Evolutionary conservation across 2,329 filamentous ascomycete species (phyloP).

Genomic region (Ploettnerulaceae sp.): DNA sequence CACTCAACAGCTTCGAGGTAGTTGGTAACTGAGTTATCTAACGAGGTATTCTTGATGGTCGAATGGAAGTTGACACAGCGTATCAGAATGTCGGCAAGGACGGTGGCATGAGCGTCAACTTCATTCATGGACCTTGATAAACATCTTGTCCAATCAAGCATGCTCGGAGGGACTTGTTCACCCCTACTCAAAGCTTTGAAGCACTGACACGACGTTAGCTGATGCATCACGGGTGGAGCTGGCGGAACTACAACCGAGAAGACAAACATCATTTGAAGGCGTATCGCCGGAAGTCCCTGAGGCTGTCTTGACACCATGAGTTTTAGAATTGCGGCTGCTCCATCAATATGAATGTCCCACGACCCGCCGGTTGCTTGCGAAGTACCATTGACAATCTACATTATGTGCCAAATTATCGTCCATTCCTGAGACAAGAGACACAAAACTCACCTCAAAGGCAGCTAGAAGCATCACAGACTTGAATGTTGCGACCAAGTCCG

Average conservation of each 20-base stretch:
- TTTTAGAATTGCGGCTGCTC: constrained; percentile 20
- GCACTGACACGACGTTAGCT: constrained; percentile 12
- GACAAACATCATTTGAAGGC: constrained; percentile 21
- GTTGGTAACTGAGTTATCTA: constrained; percentile 7
- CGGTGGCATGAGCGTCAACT: constrained; percentile 12
- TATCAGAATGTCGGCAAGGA: constrained; percentile 12
- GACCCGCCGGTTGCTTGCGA: neutral
- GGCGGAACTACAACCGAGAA: constrained; percentile 17
- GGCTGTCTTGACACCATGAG: constrained; percentile 11
- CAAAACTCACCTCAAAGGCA: constrained; percentile 41
- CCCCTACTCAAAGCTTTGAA: constrained; percentile 17
- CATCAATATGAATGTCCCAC: constrained; percentile 24
- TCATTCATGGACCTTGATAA: neutral
- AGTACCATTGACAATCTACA: constrained; percentile 20
- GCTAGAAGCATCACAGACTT: constrained; percentile 48
- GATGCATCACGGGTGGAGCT: too few species aligned
- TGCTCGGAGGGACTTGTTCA: constrained; percentile 9
- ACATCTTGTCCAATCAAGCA: constrained; percentile 12
- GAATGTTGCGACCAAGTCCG: constrained; percentile 47
- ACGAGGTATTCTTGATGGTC: constrained; percentile 3
- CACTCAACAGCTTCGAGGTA: constrained; percentile 13
- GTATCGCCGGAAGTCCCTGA: neutral
- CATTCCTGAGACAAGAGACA: too few species aligned
- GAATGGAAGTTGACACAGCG: constrained; percentile 20
- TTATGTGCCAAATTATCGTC: too few species aligned